Base-by-base conservation (phyloP, 179 eudicot species). In the Heliamphora pulchella region DNA sequence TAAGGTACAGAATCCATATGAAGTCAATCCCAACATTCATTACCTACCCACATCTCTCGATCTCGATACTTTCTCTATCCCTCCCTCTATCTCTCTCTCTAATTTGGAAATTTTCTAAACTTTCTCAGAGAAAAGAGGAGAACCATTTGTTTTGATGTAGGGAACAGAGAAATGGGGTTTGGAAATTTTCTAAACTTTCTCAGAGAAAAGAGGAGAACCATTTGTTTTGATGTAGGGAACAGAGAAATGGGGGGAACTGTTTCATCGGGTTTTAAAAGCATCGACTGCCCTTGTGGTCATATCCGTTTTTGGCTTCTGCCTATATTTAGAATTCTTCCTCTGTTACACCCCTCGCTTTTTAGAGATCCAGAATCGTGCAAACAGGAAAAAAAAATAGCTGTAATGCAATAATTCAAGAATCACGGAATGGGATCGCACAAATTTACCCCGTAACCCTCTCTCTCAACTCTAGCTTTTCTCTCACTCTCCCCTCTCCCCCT, bases 31-130 rank as follows among this genome's bases (percentile, higher is more conserved):
- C 41, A 20, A 20, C 47, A 59, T 59, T 76, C 44, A 61, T 61
- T 41, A 58, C 11, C 67, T 3, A 58, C 54, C 68, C 78, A 55
- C 77, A 39, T 75, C 78, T 58, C 53, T 75, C 50, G 39, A 2
- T 51, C 75, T 50, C 39, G 17, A 6, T 47, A 5, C 11, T 20
- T 20, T 20, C 39, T 20, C 10, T 20, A 1, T 17, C 71, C 15
- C 18, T 22, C 13, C 4, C 47, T 46, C 43, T 51, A 59, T 72
- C 44, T 66, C 71, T 67, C 48, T 53, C 61, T 6, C 20, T 46
- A 74, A 74, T 39, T 17, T 48, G 75, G 75, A 54, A 20, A 20
- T 9, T 8, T 65, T 65, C 11, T 43, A 44, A 50, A 18, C 48
- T 18, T 18, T 22, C 39, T 31, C 39, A 71, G n/a, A 54, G 11